Evolutionary conservation across 73 alveolate species (phyloP).

Genomic region (Paramecium caudatum): DNA sequence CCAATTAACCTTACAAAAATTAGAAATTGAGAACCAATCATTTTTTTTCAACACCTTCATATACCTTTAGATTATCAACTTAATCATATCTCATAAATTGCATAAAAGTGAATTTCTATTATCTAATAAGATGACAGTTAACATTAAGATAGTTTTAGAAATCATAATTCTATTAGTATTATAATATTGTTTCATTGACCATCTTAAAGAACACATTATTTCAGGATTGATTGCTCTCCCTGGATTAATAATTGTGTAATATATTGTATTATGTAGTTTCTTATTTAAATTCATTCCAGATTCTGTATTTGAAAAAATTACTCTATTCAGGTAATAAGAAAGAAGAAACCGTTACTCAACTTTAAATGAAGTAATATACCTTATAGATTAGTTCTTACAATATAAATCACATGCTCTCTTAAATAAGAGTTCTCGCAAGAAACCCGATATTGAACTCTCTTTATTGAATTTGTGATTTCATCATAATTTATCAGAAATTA

Average conservation of each 20-base stretch:
- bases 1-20: not conserved
- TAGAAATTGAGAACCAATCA: not conserved
- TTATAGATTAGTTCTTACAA: not conserved
- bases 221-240: not conserved
- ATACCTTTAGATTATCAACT: not conserved
- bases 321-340: not conserved
- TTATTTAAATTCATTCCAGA: not conserved
- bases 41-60: not conserved
- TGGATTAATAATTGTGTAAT: not conserved
- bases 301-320: not conserved
- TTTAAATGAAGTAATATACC: not conserved
- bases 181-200: not conserved
- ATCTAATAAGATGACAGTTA: not conserved
- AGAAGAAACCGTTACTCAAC: conserved; percentile 2
- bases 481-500: conserved; percentile 30
- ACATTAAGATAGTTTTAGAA: not conserved
- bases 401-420: conserved; percentile 6
- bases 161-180: not conserved
- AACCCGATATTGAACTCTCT: no score
- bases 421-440: conserved; percentile 11
- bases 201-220: not conserved
- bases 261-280: not conserved
- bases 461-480: no score
- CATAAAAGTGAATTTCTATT: not conserved
- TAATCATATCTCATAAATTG: conserved; percentile 14